Evolutionary conservation across 495 filamentous ascomycete species (phyloP).

Genomic region (Aspergillus mulundensis): DNA sequence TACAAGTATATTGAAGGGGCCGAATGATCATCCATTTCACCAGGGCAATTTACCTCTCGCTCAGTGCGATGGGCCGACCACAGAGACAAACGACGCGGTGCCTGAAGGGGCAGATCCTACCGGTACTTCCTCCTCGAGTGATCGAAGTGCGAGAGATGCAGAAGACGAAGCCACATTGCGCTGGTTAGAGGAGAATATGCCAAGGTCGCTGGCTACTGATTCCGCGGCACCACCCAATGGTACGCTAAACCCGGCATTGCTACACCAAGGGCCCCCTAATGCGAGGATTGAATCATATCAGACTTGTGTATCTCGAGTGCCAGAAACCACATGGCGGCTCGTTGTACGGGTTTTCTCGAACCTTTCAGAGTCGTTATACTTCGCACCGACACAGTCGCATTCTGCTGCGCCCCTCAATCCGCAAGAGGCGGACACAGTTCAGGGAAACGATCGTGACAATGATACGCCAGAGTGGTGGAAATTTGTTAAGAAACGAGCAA

Average conservation of each 20-base stretch:
- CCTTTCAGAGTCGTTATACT: neutral
- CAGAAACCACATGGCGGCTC: neutral
- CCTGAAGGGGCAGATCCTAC: neutral
- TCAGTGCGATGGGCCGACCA: constrained; percentile 3
- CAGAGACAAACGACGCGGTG: neutral
- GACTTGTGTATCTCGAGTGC: constrained; percentile 6
- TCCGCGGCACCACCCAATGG: neutral
- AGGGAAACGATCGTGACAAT: neutral
- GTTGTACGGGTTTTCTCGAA: neutral
- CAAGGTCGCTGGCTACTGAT: neutral
- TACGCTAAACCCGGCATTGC: neutral
- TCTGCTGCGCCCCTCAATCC: constrained; percentile 1
- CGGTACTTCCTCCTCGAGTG: neutral
- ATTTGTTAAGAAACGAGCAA: constrained; percentile 1
- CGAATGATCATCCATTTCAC: constrained; percentile 38
- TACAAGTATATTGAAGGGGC: constrained; percentile 18
- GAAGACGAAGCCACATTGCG: neutral
- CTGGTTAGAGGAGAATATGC: neutral
- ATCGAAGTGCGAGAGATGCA: neutral
- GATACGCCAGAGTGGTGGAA: constrained; percentile 8
- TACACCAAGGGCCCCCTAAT: neutral
- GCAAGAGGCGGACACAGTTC: neutral
- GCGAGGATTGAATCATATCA: constrained; percentile 7
- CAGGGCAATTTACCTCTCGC: constrained; percentile 22
- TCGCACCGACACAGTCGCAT: constrained; percentile 11